Percentiles rank a stretch among this genome's conserved stretches.
Conservation (phyloP, 208 protist genomes). For the Plasmodiophora brassicae region DNA sequence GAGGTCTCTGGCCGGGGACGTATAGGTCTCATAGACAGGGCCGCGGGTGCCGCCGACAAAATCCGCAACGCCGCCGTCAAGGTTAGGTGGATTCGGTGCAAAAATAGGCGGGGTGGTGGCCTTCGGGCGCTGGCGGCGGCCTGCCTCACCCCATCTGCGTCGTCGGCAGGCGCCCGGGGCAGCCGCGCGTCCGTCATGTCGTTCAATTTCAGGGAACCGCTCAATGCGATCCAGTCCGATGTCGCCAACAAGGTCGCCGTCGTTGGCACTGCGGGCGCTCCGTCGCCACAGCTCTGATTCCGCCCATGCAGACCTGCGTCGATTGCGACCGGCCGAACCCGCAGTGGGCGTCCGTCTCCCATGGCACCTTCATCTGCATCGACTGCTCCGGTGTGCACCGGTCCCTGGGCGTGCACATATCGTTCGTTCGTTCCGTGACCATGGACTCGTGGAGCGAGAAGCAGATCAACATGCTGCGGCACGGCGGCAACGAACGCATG, state of each 20-base stretch:
- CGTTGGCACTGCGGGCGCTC: no score
- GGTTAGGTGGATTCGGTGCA: no score
- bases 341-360: conserved; percentile 42
- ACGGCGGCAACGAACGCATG: conserved; percentile 14
- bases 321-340: conserved; percentile 33
- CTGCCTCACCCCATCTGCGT: no score
- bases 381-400: conserved; percentile 58
- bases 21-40: no score
- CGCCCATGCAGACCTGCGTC: conserved; percentile 31
- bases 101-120: no score
- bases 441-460: conserved; percentile 35
- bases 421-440: conserved; percentile 48
- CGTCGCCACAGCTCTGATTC: no score
- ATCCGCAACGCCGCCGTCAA: no score
- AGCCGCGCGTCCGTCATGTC: background rate
- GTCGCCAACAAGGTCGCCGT: background rate
- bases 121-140: no score
- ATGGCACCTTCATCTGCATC: conserved; percentile 59
- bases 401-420: conserved; percentile 56
- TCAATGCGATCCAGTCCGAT: background rate
- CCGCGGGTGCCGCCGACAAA: no score
- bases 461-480: conserved; percentile 34
- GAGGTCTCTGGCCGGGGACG: no score
- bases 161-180: background rate
- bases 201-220: background rate